These are phyloP conservation scores for Adansonia digitata DNA, from an alignment of 345 rosid genomes.

Conservation along the genomic window DNA sequence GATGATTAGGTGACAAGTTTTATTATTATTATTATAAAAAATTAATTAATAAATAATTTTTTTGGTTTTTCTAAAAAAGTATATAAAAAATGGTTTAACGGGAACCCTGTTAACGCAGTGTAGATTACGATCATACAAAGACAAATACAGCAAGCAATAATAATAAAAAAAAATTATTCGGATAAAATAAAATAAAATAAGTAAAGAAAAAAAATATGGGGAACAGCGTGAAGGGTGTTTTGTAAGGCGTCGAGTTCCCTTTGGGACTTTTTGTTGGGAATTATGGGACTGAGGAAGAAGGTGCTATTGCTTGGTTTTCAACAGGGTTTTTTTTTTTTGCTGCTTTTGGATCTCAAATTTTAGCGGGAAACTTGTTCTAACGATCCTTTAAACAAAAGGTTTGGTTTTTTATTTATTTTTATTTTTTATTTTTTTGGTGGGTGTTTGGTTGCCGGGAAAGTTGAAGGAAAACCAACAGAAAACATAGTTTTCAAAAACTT, in stretches of 20 bases:
- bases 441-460: conserved; percentile 27
- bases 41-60: no score
- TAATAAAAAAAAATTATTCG: background rate
- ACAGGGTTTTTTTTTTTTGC: background rate
- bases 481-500: background rate
- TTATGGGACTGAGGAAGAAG: conserved; percentile 24
- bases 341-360: conserved; percentile 18
- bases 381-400: conserved; percentile 23
- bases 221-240: conserved; percentile 24
- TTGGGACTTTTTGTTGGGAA: conserved; percentile 32
- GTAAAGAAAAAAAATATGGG: background rate
- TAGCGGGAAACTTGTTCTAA: conserved; percentile 43
- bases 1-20: no score
- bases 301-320: background rate
- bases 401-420: conserved; percentile 10
- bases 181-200: background rate
- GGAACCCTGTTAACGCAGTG: conserved; percentile 22
- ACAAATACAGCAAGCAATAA: background rate
- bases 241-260: conserved; percentile 35
- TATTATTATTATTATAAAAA: no score
- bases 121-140: conserved; percentile 24
- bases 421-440: background rate
- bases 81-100: background rate
- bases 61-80: background rate
- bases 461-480: background rate